These are phyloP conservation scores for Cryptococcus wingfieldii DNA, from an alignment of 1,284 basidiomycete genomes.

Conservation along the genomic window DNA sequence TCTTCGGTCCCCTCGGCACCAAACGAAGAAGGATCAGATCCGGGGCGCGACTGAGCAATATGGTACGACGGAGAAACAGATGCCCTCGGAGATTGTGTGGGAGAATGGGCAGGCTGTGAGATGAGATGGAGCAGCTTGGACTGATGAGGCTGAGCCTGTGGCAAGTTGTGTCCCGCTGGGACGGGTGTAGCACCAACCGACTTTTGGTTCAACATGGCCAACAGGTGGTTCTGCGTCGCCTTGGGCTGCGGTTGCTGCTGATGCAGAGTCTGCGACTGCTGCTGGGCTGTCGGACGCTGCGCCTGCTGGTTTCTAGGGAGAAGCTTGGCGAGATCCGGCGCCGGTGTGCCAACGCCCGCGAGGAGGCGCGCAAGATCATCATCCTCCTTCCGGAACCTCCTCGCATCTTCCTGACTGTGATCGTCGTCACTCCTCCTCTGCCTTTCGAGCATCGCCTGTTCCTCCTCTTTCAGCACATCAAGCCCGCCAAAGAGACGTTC, in stretches of 20 bases:
- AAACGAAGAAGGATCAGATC: not conserved
- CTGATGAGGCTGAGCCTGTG: slow-evolving; percentile 22
- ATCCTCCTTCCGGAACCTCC: slow-evolving; percentile 29
- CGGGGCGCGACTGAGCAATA: not conserved
- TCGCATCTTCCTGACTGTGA: not conserved
- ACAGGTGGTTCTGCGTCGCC: slow-evolving; percentile 16
- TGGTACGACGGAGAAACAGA: not conserved
- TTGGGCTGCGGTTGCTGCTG: not conserved
- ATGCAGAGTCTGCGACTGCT: not conserved
- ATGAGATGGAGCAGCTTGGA: slow-evolving; percentile 25
- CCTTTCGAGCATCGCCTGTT: slow-evolving; percentile 1
- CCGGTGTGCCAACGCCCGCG: slow-evolving; percentile 20
- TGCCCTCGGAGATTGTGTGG: not conserved
- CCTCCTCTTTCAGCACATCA: slow-evolving; percentile 20
- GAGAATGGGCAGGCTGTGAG: slow-evolving; percentile 4
- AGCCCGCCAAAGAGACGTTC: slow-evolving; percentile 31
- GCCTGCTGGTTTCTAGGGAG: not conserved
- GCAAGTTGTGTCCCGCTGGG: not conserved
- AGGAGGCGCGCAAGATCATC: slow-evolving; percentile 35
- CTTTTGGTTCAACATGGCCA: slow-evolving; percentile 25
- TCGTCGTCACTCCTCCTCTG: not conserved
- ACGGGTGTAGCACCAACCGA: not conserved
- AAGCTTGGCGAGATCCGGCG: slow-evolving; percentile 1
- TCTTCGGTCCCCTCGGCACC: slow-evolving; percentile 8
- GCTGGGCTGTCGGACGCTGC: too few species aligned